These are phyloP conservation scores for Pythium plurisporium DNA, from an alignment of 352 stramenopile species.

Conservation along the genomic window DNA sequence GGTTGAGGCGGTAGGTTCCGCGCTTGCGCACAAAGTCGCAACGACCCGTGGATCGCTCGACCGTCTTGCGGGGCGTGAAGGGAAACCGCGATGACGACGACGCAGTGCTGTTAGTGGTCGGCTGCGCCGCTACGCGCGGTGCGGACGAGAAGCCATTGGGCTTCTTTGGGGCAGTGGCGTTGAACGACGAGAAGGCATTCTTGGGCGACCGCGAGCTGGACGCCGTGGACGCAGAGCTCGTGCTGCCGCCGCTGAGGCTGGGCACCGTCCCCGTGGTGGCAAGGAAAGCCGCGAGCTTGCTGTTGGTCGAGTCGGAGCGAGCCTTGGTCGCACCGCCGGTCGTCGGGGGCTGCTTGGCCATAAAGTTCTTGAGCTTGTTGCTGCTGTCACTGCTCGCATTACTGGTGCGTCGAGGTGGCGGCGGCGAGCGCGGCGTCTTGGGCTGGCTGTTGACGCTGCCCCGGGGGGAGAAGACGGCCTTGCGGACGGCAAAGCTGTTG, in stretches of 20 bases:
- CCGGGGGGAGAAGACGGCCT: slow-evolving; percentile 57
- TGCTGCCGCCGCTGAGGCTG: slow-evolving; percentile 20
- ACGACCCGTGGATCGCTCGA: slow-evolving; percentile 57
- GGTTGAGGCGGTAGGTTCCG: slow-evolving; percentile 59
- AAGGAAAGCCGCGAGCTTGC: slow-evolving; percentile 77
- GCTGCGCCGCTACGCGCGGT: background rate
- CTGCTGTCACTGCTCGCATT: slow-evolving; percentile 45
- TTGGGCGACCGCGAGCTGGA: slow-evolving; percentile 17
- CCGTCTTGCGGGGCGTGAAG: slow-evolving; percentile 44
- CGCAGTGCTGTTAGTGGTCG: background rate
- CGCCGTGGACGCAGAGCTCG: slow-evolving; percentile 11
- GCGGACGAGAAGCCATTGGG: slow-evolving; percentile 1
- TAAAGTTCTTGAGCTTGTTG: slow-evolving; percentile 81
- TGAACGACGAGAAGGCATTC: slow-evolving; percentile 22
- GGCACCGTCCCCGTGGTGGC: slow-evolving; percentile 47
- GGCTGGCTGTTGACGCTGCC: slow-evolving; percentile 4
- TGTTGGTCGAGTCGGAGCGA: slow-evolving; percentile 52
- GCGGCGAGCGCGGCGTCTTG: slow-evolving; percentile 11
- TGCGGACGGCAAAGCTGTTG: slow-evolving; percentile 53
- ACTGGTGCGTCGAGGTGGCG: slow-evolving; percentile 21
- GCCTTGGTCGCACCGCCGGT: slow-evolving; percentile 28
- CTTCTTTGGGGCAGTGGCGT: background rate
- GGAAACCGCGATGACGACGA: slow-evolving; percentile 23
- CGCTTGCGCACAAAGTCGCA: slow-evolving; percentile 71
- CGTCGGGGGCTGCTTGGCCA: slow-evolving; percentile 59